A percentile compares a stretch with the other conserved stretches of the same genome.
Evolutionary conservation across 352 stramenopile genomes (phyloP).

Genomic region (Phytophthora podocarpi): DNA sequence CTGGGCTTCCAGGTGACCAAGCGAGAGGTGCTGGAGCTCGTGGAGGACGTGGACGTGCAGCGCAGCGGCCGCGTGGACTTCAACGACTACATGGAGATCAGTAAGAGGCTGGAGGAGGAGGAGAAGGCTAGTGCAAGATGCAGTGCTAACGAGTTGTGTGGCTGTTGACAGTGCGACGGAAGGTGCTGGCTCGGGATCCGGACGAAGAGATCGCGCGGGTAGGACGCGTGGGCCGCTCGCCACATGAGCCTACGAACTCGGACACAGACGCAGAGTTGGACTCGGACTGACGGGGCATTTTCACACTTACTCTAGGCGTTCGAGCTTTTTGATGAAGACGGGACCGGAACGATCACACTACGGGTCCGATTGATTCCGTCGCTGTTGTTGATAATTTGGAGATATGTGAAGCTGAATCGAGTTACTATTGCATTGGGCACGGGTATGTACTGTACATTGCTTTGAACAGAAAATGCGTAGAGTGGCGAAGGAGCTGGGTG

Average conservation of each 20-base stretch:
- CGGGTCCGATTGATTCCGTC: conserved; percentile 29
- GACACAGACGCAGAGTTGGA: conserved; percentile 24
- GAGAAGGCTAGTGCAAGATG: neutral
- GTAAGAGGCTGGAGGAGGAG: conserved; percentile 42
- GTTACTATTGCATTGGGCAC: conserved; percentile 6
- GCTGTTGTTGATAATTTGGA: conserved; percentile 21
- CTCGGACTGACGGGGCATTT: conserved; percentile 23
- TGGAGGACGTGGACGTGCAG: conserved; percentile 90
- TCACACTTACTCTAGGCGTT: conserved; percentile 74
- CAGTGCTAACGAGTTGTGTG: conserved; percentile 11
- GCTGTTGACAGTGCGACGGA: conserved; percentile 63
- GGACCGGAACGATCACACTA: conserved; percentile 86
- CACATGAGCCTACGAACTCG: conserved; percentile 17
- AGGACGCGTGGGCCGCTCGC: conserved; percentile 25
- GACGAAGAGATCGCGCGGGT: conserved; percentile 93
- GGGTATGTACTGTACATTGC: too few species aligned
- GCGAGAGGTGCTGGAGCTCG: conserved; percentile 85
- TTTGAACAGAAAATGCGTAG: conserved; percentile 88
- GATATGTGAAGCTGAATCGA: conserved; percentile 23
- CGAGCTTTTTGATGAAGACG: conserved; percentile 94
- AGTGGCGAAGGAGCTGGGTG: conserved; percentile 92
- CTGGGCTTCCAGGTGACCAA: conserved; percentile 93
- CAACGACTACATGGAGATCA: conserved; percentile 93
- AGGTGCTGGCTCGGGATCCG: conserved; percentile 86
- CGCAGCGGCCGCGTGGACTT: conserved; percentile 88